These are phyloP conservation scores for Sporobolomyces phaffii DNA, from an alignment of 768 basidiomycete genomes.

Conservation along the genomic window DNA sequence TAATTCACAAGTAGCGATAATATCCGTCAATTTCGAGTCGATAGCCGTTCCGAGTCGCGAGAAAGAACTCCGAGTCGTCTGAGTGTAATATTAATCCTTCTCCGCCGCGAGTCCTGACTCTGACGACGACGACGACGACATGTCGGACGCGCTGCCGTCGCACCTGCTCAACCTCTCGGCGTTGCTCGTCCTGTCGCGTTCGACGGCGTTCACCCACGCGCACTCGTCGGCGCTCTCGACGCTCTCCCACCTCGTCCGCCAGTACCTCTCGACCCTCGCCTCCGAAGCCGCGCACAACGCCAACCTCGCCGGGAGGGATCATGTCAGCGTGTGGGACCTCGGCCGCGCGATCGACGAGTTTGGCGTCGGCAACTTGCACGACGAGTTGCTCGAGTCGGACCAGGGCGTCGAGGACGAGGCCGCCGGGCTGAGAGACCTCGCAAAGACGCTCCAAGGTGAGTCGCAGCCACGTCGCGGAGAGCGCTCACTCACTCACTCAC, in stretches of 20 bases:
- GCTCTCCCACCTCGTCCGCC: constrained; percentile 30
- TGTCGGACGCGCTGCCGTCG: not conserved
- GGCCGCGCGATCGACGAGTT: constrained; percentile 10
- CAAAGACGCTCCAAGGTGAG: constrained; percentile 21
- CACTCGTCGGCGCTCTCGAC: constrained; percentile 8
- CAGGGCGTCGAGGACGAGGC: constrained; percentile 28
- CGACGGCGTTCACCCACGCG: constrained; percentile 29
- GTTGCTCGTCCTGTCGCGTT: constrained; percentile 21
- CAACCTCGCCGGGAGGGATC: constrained; percentile 14
- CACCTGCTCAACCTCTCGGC: constrained; percentile 26
- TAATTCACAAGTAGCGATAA: not conserved
- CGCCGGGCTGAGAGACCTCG: constrained; percentile 9
- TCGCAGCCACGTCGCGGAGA: not conserved
- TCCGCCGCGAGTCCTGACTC: not conserved
- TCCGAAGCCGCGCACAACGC: not conserved
- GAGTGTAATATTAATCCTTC: not conserved
- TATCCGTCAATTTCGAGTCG: not conserved
- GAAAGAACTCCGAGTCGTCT: too few relatives aligned
- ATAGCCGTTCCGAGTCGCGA: not conserved
- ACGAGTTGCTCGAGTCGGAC: constrained; percentile 5
- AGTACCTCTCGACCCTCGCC: constrained; percentile 28
- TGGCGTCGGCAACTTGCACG: constrained; percentile 13
- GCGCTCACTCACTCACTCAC: not conserved
- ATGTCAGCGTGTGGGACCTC: constrained; percentile 27
- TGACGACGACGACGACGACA: not conserved